Evolutionary conservation across 2,329 filamentous ascomycete genomes (phyloP).

Genomic region (Colletotrichum shisoi): DNA sequence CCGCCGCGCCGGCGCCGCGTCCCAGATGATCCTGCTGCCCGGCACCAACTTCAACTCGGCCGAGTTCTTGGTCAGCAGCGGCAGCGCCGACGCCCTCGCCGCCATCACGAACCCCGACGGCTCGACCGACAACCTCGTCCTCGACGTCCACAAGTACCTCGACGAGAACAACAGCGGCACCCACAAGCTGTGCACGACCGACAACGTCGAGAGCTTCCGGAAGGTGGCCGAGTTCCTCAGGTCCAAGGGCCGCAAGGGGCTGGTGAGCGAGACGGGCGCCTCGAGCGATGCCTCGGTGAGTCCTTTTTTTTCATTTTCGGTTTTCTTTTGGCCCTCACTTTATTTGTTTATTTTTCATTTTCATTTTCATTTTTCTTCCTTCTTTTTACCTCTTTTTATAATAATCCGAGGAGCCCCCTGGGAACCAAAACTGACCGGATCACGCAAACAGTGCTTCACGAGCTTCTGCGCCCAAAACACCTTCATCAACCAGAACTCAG

Average conservation of each 20-base stretch:
- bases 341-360: too few relatives aligned
- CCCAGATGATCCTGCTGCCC: conserved; percentile 70
- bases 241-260: conserved; percentile 56
- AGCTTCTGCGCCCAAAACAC: conserved; percentile 58
- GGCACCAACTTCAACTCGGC: conserved; percentile 67
- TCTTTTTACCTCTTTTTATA: too few relatives aligned
- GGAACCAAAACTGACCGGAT: too few relatives aligned
- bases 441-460: conserved; percentile 49
- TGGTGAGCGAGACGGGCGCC: conserved; percentile 63
- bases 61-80: conserved; percentile 56
- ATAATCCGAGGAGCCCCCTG: too few relatives aligned
- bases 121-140: conserved; percentile 61
- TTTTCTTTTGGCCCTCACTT: too few relatives aligned
- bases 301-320: conserved; percentile 7
- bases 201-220: conserved; percentile 60
- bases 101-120: conserved; percentile 67
- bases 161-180: conserved; percentile 66
- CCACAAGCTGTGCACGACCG: conserved; percentile 59
- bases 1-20: conserved; percentile 67
- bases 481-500: conserved; percentile 56
- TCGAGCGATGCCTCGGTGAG: conserved; percentile 53
- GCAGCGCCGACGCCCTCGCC: conserved; percentile 60
- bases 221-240: conserved; percentile 58
- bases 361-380: too few relatives aligned
- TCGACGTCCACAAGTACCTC: conserved; percentile 69